Evolutionary conservation across 306 rosid genomes (phyloP), one percentile per base, ranked within the genome.

Genomic region (Benincasa hispida): DNA sequence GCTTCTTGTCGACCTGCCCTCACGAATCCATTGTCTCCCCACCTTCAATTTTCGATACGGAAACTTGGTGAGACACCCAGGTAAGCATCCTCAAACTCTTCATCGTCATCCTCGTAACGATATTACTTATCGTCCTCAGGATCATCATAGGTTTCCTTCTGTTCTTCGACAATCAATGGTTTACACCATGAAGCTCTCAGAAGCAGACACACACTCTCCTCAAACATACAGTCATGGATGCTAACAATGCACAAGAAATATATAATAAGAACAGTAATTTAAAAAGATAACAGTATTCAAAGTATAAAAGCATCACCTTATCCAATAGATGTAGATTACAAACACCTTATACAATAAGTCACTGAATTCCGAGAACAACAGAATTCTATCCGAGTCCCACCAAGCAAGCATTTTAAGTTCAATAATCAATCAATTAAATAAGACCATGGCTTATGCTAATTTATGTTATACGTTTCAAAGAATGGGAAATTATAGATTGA

Each of bases 201-300:
- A 22, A 94, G 97, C 7, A 94, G 81, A 80, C 99, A 92, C 28
- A 94, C 96, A 34, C 99, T 94, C 82, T 92, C 99, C 87, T 92
- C 98, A 2, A 91, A 91, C 93, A 93, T 88, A 82, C 81, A 93
- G 73, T 91, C 97, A 3, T 89, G 80, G 74, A 93, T 67, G 82
- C 98, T 93, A 39, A 45, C 61, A 62, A 35, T 67, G 34, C 18
- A 37, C 35, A 62, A 22, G 15, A 32, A 75, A 42, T 51, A 63
- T 19, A 56, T 30, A 57, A 51, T 32, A 80, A 69, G 30, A 55
- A 30, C n/a, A 12, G 5, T 35, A 53, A 19, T 32, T 53, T 34
- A 51, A 30, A 54, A n/a, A 6, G 32, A 19, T 54, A 74, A 7
- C 15, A 19, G 15, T 8, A 17, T 72, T 48, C 27, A 47, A 32